These are phyloP conservation scores for Epichloe uncinata DNA, from an alignment of 2,329 filamentous ascomycete genomes.

Conservation along the genomic window DNA sequence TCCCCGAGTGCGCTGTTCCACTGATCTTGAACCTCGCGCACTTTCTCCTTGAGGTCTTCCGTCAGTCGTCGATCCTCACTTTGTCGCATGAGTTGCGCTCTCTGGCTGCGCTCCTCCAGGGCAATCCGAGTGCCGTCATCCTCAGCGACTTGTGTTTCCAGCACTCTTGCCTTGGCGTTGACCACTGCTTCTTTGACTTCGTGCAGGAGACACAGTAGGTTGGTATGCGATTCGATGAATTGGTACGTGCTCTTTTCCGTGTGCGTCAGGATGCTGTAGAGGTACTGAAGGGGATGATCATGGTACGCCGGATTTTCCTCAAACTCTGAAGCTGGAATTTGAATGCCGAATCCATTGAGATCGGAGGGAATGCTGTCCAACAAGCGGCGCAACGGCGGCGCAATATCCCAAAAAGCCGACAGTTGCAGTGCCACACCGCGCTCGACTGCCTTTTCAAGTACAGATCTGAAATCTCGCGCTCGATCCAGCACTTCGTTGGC, in stretches of 20 bases:
- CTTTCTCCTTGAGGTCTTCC: conserved; percentile 84
- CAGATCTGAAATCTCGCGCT: conserved; percentile 60
- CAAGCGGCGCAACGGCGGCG: conserved; percentile 64
- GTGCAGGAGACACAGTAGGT: conserved; percentile 77
- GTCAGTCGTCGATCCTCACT: conserved; percentile 61
- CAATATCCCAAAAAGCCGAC: conserved; percentile 95
- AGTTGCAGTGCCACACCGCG: conserved; percentile 85
- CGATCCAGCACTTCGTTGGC: conserved; percentile 60
- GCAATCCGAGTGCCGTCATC: conserved; percentile 19
- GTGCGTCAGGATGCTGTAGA: conserved; percentile 73
- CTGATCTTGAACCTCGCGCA: conserved; percentile 77
- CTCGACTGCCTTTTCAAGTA: conserved; percentile 74
- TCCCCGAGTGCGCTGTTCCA: conserved; percentile 81
- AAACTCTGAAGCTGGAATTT: conserved; percentile 67
- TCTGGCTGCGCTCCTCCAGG: conserved; percentile 21
- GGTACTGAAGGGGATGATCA: conserved; percentile 74
- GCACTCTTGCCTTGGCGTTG: conserved; percentile 50
- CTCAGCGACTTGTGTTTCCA: conserved; percentile 49
- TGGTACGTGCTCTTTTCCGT: conserved; percentile 90
- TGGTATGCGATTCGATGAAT: conserved; percentile 91
- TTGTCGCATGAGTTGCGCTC: conserved; percentile 42
- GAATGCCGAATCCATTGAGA: conserved; percentile 50
- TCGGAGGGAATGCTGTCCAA: conserved; percentile 63
- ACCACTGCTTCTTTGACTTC: conserved; percentile 76
- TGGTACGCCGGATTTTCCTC: conserved; percentile 77